Evolutionary conservation across 2,329 filamentous ascomycete species (phyloP).

Genomic region (Ceratocystis destructans): DNA sequence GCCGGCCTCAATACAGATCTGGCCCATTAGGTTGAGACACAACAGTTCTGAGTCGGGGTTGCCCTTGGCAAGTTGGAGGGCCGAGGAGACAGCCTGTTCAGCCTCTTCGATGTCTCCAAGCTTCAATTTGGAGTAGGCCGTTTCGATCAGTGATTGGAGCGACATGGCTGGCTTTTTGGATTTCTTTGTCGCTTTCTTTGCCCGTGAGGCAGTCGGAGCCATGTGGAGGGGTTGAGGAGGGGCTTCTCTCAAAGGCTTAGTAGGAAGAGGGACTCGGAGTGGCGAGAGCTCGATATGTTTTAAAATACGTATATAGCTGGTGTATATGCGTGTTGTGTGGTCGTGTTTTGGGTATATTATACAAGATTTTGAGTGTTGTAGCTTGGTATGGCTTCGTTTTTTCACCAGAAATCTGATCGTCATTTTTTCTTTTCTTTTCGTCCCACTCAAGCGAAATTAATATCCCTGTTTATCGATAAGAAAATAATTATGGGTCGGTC

Average conservation of each 20-base stretch:
- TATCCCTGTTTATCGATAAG: constrained; percentile 18
- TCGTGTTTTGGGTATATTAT: too few relatives aligned
- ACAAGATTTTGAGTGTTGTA: too few relatives aligned
- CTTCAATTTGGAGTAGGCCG: constrained; percentile 32
- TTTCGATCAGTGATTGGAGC: constrained; percentile 26
- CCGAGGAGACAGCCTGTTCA: constrained; percentile 30
- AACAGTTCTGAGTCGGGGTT: constrained; percentile 43
- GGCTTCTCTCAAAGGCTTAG: neutral
- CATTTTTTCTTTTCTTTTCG: constrained; percentile 15
- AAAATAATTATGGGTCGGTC: neutral
- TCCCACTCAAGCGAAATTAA: constrained; percentile 8
- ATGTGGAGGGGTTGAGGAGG: constrained; percentile 23
- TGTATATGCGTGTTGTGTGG: too few relatives aligned
- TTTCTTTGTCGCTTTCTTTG: constrained; percentile 24
- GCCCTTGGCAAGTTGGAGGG: constrained; percentile 31
- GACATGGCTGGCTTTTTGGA: constrained; percentile 25
- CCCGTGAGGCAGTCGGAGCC: constrained; percentile 27
- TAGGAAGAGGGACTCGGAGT: neutral
- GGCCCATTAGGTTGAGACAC: constrained; percentile 62
- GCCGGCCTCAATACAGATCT: constrained; percentile 70
- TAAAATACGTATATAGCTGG: too few relatives aligned
- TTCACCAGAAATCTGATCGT: constrained; percentile 7
- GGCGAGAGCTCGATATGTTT: too few relatives aligned
- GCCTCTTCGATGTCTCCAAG: constrained; percentile 32
- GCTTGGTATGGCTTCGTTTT: neutral